phyloP scores from a whole-genome alignment of 2,329 filamentous ascomycete species.

The Zymoseptoria brevis region DNA sequence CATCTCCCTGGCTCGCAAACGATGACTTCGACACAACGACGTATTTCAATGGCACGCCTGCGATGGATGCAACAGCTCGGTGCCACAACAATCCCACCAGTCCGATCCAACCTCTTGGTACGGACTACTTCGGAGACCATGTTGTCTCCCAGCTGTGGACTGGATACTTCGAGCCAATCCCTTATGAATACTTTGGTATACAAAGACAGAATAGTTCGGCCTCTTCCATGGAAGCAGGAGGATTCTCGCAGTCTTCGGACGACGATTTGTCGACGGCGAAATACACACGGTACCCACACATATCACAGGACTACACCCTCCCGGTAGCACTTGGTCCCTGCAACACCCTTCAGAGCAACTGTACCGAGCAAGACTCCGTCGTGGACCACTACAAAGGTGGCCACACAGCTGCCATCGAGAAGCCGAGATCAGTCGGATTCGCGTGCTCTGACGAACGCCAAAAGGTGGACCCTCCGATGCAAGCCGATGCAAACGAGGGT shows the following conservation, averaged over 20 bases:
- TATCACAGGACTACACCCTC: background rate
- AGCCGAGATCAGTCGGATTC: background rate
- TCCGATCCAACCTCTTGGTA: background rate
- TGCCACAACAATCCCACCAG: background rate
- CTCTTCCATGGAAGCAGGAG: background rate
- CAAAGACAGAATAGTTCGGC: background rate
- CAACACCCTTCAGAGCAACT: background rate
- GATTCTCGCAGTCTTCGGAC: background rate
- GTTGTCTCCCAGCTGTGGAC: background rate
- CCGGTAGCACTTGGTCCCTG: background rate
- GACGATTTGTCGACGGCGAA: background rate
- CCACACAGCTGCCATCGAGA: background rate
- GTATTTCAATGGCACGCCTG: background rate
- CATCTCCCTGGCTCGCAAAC: background rate
- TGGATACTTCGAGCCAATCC: background rate
- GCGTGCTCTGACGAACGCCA: background rate
- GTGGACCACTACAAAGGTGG: background rate
- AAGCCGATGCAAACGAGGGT: background rate
- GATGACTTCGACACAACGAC: background rate
- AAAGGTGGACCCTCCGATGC: slow-evolving; percentile 2
- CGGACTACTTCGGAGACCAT: background rate
- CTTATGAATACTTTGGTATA: background rate
- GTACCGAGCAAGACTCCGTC: background rate
- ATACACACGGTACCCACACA: background rate
- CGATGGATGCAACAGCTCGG: background rate